Base-by-base conservation (phyloP, 2,329 filamentous ascomycete genomes). In the Exserohilum rostratum region DNA sequence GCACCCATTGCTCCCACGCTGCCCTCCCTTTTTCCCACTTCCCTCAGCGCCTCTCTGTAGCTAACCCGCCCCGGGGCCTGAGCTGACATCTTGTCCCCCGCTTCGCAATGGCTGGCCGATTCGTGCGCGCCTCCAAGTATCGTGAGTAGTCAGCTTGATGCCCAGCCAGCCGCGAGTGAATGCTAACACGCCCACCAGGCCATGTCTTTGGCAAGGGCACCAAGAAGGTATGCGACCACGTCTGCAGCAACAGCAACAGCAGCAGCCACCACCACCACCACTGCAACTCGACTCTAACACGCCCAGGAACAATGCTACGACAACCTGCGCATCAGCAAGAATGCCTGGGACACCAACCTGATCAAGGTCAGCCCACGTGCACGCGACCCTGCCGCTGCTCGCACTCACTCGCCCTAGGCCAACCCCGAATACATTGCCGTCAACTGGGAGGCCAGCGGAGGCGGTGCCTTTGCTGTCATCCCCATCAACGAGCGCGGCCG, bases 311-410 rank as follows among this genome's bases (percentile, higher is more conserved):
- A 91, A 85, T 97, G 93, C 83, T 99, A 98, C 80, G 95, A 99
- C 79, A 98, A 98, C 78, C 82, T 99, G 67, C 91, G 91, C 76
- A 91, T 99, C 78, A 97, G 92, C 73, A 91, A 90, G 79, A 99
- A 99, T 87, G 95, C 95, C 51, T 99, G 95, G 95, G 95, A 99
- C 78, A 97, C 93, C 71, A 99, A 99, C 81, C 82, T 99, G 73
- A 85, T 98, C 80, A 98, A 98, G 89, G 92, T 96, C 77, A 76
- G 83, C 74, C 46, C 57, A 42, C 46, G 54, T 46, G 57, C 62
- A 67, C 61, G 60, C 67, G 66, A 69, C 68, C 66, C 66, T 60
- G 52, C 50, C 39, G 58, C 60, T 56, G 66, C 60, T 48, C 52
- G 53, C 61, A 65, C 67, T 72, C 55, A 73, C 55, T 53, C 53